phyloP scores from a whole-genome alignment of 805 yeast genomes.

The Clavispora santaluciae region DNA sequence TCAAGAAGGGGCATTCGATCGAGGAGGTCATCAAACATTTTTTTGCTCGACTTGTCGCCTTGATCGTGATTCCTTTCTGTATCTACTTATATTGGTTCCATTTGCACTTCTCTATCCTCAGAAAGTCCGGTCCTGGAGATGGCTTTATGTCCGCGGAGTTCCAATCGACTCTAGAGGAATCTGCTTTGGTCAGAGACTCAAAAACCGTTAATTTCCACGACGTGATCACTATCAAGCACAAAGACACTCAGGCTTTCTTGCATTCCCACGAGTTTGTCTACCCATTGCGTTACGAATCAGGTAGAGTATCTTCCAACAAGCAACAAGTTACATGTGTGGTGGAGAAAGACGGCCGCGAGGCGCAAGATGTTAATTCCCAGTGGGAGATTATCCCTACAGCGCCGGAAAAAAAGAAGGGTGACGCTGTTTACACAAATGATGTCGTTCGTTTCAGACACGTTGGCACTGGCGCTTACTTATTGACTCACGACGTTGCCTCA shows the following conservation, averaged over 20 bases:
- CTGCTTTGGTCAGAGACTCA: constrained; percentile 66
- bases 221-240: constrained; percentile 70
- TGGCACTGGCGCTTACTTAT: constrained; percentile 69
- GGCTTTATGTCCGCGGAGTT: constrained; percentile 90
- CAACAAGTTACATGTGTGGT: constrained; percentile 83
- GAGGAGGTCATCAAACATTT: constrained; percentile 63
- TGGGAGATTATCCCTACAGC: constrained; percentile 79
- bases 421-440: constrained; percentile 60
- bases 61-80: constrained; percentile 74
- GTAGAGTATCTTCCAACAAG: constrained; percentile 88
- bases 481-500: constrained; percentile 95
- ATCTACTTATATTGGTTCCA: constrained; percentile 88
- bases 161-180: constrained; percentile 88
- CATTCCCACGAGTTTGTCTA: constrained; percentile 77
- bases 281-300: constrained; percentile 94
- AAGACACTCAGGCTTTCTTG: constrained; percentile 69
- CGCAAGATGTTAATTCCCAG: constrained; percentile 59
- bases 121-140: constrained; percentile 93
- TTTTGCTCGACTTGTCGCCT: constrained; percentile 61
- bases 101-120: constrained; percentile 78
- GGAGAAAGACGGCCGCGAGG: constrained; percentile 28
- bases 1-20: constrained; percentile 58
- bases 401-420: constrained; percentile 22
- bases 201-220: constrained; percentile 74
- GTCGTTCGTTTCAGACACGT: constrained; percentile 75